Conservation (phyloP, 352 stramenopile species). For the Globisporangium cystogenes region DNA sequence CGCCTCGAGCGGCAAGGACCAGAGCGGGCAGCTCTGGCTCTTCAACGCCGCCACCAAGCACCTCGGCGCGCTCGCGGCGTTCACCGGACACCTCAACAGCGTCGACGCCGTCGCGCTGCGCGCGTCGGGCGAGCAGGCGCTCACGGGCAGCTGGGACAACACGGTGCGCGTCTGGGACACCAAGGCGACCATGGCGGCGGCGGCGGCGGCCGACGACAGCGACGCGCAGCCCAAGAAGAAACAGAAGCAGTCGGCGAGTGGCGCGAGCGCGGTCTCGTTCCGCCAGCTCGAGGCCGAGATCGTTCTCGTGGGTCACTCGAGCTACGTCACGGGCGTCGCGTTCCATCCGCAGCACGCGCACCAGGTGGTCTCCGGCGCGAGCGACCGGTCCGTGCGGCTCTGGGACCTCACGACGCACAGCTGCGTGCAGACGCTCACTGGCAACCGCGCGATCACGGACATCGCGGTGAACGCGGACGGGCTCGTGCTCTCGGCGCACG, state of each 20-base stretch:
- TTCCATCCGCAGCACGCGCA: constrained; percentile 57
- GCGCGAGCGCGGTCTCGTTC: constrained; percentile 39
- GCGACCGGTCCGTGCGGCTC: constrained; percentile 68
- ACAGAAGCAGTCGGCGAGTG: constrained; percentile 29
- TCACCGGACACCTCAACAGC: constrained; percentile 79
- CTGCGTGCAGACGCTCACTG: constrained; percentile 66
- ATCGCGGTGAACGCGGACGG: constrained; percentile 60
- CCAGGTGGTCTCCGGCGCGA: constrained; percentile 54
- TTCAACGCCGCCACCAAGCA: constrained; percentile 29
- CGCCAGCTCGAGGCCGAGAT: constrained; percentile 67
- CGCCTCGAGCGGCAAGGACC: constrained; percentile 73
- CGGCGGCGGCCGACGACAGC: constrained; percentile 5
- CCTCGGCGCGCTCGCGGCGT: constrained; percentile 41
- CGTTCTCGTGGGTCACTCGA: constrained; percentile 75
- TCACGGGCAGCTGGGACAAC: constrained; percentile 83
- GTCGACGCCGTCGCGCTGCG: constrained; percentile 55
- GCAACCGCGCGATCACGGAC: constrained; percentile 69
- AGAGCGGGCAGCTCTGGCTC: constrained; percentile 62
- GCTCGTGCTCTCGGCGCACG: constrained; percentile 71
- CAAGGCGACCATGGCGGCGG: constrained; percentile 12
- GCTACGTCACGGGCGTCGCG: constrained; percentile 63
- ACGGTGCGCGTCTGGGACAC: constrained; percentile 70
- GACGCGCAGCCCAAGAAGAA: constrained; percentile 61
- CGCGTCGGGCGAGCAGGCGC: constrained; percentile 26
- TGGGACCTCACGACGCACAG: constrained; percentile 76